Evolutionary conservation across 2,329 filamentous ascomycete species (phyloP).

Genomic region (Hortaea werneckii): DNA sequence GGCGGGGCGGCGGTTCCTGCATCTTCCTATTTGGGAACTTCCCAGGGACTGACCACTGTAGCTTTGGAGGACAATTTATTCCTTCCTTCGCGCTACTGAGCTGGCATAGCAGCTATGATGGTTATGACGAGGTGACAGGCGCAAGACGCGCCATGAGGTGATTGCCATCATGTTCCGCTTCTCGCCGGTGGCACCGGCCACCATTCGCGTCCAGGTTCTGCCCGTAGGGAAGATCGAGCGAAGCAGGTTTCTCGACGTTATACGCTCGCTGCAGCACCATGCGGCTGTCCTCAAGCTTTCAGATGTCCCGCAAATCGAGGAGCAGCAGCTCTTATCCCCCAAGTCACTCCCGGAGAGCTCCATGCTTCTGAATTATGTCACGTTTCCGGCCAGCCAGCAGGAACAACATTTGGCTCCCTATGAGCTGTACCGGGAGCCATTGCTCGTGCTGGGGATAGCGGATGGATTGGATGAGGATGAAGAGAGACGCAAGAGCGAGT

Average conservation of each 20-base stretch:
- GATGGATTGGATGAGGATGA: conserved; percentile 57
- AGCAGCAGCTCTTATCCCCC: conserved; percentile 52
- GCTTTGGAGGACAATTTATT: too few species aligned
- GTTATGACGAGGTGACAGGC: too few species aligned
- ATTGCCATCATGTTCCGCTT: conserved; percentile 53
- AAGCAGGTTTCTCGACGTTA: conserved; percentile 68
- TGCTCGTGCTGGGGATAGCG: conserved; percentile 73
- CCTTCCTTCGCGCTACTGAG: too few species aligned
- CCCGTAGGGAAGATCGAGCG: conserved; percentile 79
- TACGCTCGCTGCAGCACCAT: conserved; percentile 66
- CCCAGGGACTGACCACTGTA: too few species aligned
- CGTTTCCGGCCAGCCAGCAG: conserved; percentile 66
- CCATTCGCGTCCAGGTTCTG: conserved; percentile 76
- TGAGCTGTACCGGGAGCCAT: conserved; percentile 76
- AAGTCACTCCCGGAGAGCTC: conserved; percentile 75
- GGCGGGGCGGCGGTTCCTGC: too few species aligned
- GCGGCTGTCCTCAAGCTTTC: conserved; percentile 52
- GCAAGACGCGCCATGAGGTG: conserved; percentile 4
- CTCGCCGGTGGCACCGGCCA: conserved; percentile 81
- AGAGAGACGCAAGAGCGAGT: conserved; percentile 34
- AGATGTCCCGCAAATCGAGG: conserved; percentile 8
- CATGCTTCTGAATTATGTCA: conserved; percentile 80
- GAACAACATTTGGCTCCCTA: conserved; percentile 77
- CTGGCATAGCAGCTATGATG: too few species aligned
- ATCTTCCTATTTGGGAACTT: too few species aligned